Base-by-base conservation (phyloP, 345 rosid species). In the Gynandropsis gynandra region DNA sequence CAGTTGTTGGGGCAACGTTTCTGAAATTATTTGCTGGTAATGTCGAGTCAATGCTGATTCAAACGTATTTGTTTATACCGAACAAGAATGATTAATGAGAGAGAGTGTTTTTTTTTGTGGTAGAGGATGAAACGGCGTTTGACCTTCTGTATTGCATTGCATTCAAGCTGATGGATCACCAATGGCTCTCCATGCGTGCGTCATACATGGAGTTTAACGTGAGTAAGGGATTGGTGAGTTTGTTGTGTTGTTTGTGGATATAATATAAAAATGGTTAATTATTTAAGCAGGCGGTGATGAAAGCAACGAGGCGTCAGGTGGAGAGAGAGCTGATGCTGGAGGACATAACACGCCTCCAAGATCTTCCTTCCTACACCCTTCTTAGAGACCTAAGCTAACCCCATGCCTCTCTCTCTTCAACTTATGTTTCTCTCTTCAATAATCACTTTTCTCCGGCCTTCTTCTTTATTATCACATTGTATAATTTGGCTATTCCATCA, bases 151-250 rank as follows among this genome's bases (percentile, higher is more conserved):
- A 93, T 54, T 88, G 99, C 76, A 83, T 87, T 62, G 81, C 97
- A 8, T 93, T 88, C 85, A 88, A 93, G 78, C 74, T 93, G 59
- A 87, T 93, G 99, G 97, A 93, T 69, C 83, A 78, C 14, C 85
- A 80, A 59, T 93, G 99, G 99, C 97, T 88, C 62, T 34, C 79
- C 42, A 93, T 88, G 89, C 99, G 74, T 1, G 99, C 99, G 8
- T 93, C 95, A 21, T 93, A 93, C 72, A 93, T 93, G 99, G 99
- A 93, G 72, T 93, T 93, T 56, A 93, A 93, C 61, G 99, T 93
- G 71, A 51, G 65, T 24, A n/a, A 2, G 29, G 29, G 29, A 24
- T 2, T 24, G 2, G 15, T 46, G 44, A 16, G 36, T 32, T 50
- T 17, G 34, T 11, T 59, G 33, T 42, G n/a, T 42, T 11, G n/a